These are phyloP conservation scores for Cryptococcus sp. DNA, from an alignment of 1,284 basidiomycete species.

Conservation along the genomic window DNA sequence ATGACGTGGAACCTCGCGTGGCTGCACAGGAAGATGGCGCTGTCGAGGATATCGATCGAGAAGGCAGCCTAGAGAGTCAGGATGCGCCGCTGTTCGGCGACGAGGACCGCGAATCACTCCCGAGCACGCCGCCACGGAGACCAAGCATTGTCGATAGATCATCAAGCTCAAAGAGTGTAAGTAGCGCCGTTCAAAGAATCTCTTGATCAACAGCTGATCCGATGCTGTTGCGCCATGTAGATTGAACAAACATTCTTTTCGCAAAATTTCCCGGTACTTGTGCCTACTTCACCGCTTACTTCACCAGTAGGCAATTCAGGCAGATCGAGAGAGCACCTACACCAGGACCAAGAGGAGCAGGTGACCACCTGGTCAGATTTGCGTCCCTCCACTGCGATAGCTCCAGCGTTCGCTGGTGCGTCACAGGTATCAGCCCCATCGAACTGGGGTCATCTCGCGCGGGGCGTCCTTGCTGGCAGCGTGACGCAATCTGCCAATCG, in stretches of 20 bases:
- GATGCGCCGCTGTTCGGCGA: background rate
- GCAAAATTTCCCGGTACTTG: constrained; percentile 12
- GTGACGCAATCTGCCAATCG: background rate
- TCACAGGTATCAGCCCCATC: background rate
- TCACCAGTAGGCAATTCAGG: background rate
- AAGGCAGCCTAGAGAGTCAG: background rate
- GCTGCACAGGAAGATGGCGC: background rate
- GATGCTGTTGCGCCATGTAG: background rate
- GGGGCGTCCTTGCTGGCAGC: constrained; percentile 9
- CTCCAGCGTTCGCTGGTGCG: no score
- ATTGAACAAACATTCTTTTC: constrained; percentile 14
- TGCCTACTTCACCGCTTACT: constrained; percentile 6
- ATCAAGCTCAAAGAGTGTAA: constrained; percentile 15
- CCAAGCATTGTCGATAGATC: background rate
- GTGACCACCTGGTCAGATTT: background rate
- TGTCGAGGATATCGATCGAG: background rate
- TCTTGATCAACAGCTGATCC: background rate
- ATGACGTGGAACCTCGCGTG: background rate
- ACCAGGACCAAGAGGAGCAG: background rate
- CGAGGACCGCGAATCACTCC: background rate
- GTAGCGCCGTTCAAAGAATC: background rate
- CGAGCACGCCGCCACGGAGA: background rate
- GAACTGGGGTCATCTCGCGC: constrained; percentile 11
- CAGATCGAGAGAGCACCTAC: background rate
- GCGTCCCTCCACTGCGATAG: background rate